Evolutionary conservation across 768 basidiomycete genomes (phyloP).

Genomic region (Tulasnella sp.): DNA sequence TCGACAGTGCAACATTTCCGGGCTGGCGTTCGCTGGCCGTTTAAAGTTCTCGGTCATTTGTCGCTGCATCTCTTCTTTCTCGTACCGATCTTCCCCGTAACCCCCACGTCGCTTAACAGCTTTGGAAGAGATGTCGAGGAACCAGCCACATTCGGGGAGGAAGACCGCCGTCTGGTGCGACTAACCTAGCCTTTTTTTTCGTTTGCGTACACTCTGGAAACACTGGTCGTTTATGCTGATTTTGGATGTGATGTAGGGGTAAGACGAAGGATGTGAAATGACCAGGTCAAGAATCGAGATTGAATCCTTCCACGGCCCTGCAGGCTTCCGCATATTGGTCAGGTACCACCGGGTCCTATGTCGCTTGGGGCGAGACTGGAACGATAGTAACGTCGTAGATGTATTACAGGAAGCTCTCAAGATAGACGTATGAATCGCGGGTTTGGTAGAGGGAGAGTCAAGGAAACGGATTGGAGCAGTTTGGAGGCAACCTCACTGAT

Average conservation of each 20-base stretch:
- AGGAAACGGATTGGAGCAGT: background rate
- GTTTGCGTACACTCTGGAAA: too few species aligned
- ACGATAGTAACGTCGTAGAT: background rate
- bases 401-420: background rate
- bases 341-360: background rate
- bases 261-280: too few species aligned
- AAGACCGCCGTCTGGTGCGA: conserved; percentile 71
- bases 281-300: too few species aligned
- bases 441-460: background rate
- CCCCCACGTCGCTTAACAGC: conserved; percentile 61
- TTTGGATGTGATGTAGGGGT: too few species aligned
- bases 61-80: conserved; percentile 66
- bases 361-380: background rate
- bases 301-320: background rate
- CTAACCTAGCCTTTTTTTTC: too few species aligned
- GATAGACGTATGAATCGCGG: background rate
- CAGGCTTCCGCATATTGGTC: background rate
- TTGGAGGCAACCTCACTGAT: background rate
- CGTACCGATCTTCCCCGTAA: conserved; percentile 83
- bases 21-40: too few species aligned
- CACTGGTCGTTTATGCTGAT: too few species aligned
- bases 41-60: conserved; percentile 54
- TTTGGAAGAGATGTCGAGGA: conserved; percentile 73
- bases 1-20: too few species aligned
- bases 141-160: conserved; percentile 79